Percentiles rank a stretch among this genome's conserved stretches.
phyloP scores from a whole-genome alignment of 805 yeast genomes.

The Candida golubevii region DNA sequence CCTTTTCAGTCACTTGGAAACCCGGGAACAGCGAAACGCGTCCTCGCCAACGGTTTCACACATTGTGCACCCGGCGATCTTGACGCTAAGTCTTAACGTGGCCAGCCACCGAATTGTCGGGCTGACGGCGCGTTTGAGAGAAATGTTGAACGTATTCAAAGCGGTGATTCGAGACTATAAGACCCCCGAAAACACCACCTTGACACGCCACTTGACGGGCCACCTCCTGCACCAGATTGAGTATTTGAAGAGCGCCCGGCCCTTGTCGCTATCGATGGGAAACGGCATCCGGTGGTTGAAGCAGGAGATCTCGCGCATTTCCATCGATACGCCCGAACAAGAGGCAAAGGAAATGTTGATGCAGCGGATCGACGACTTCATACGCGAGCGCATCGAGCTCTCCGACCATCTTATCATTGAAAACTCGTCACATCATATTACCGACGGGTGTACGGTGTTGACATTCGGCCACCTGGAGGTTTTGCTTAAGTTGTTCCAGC shows the following conservation, averaged over 20 bases:
- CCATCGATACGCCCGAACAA: slow-evolving; percentile 64
- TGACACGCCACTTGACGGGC: slow-evolving; percentile 82
- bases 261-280: slow-evolving; percentile 92
- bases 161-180: slow-evolving; percentile 71
- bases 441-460: slow-evolving; percentile 70
- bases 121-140: slow-evolving; percentile 76
- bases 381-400: slow-evolving; percentile 78
- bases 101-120: slow-evolving; percentile 88
- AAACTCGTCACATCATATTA: slow-evolving; percentile 72
- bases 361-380: slow-evolving; percentile 71
- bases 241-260: slow-evolving; percentile 84
- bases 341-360: slow-evolving; percentile 64
- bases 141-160: slow-evolving; percentile 82
- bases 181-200: slow-evolving; percentile 81
- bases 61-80: slow-evolving; percentile 81
- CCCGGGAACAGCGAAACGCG: slow-evolving; percentile 67
- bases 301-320: slow-evolving; percentile 81
- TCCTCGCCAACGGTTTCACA: slow-evolving; percentile 54
- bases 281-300: slow-evolving; percentile 96
- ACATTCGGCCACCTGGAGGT: slow-evolving; percentile 90
- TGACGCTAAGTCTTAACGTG: slow-evolving; percentile 71
- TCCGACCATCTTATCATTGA: slow-evolving; percentile 81
- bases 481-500: slow-evolving; percentile 65
- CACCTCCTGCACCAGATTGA: slow-evolving; percentile 92
- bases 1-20: slow-evolving; percentile 74